Evolutionary conservation across 2,329 filamentous ascomycete species (phyloP).

Genomic region (Tolypocladium sp.): DNA sequence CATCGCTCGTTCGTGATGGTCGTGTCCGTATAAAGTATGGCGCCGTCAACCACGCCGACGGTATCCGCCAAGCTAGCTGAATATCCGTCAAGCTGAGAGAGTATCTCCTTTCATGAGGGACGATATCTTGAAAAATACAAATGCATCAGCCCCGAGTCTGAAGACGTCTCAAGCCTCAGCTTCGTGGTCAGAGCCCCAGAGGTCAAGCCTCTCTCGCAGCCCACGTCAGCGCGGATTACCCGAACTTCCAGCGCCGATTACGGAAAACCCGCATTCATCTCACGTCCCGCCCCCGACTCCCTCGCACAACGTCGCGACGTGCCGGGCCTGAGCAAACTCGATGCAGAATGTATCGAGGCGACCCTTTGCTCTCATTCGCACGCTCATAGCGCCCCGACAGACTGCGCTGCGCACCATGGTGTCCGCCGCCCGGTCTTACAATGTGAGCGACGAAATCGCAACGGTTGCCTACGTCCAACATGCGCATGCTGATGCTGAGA

Average conservation of each 20-base stretch:
- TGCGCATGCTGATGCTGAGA: neutral
- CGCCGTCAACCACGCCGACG: neutral
- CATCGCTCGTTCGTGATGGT: neutral
- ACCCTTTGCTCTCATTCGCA: constrained; percentile 11
- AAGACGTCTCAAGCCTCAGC: neutral
- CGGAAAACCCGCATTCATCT: neutral
- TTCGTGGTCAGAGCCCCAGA: neutral
- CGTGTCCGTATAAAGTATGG: neutral
- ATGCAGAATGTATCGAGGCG: constrained; percentile 24
- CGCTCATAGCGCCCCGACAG: constrained; percentile 8
- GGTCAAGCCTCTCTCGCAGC: neutral
- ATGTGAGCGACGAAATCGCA: constrained; percentile 14
- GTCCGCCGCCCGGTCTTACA: constrained; percentile 21
- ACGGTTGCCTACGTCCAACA: neutral
- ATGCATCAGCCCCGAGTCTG: neutral
- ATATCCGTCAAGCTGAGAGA: neutral
- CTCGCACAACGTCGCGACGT: neutral
- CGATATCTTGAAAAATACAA: too few species aligned
- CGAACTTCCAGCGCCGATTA: neutral
- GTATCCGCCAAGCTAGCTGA: neutral
- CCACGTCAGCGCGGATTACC: neutral
- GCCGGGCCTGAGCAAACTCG: constrained; percentile 5
- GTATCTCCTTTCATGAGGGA: neutral
- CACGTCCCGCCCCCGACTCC: neutral
- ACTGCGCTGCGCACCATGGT: constrained; percentile 16